Conservation (phyloP, 2,329 filamentous ascomycete genomes). For the Monosporascus sp. region DNA sequence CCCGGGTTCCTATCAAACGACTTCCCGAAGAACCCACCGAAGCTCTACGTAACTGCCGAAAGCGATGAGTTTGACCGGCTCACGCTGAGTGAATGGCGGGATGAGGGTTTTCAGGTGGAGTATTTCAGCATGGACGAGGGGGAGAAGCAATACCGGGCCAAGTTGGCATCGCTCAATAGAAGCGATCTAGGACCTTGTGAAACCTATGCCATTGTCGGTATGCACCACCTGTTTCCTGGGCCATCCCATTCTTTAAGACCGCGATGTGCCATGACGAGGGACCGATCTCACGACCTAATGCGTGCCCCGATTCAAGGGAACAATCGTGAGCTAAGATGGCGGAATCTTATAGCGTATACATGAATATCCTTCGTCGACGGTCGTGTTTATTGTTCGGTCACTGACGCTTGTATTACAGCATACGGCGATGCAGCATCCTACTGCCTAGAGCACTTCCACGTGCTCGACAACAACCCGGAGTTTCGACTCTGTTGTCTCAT, state of each 20-base stretch:
- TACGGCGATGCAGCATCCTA: conserved; percentile 37
- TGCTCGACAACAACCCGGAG: conserved; percentile 38
- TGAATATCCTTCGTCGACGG: background rate
- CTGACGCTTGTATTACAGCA: conserved; percentile 19
- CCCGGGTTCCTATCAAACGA: conserved; percentile 34
- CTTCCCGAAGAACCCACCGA: conserved; percentile 32
- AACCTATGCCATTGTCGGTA: conserved; percentile 38
- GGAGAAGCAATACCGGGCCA: conserved; percentile 27
- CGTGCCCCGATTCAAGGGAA: too few relatives aligned
- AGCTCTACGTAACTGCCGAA: conserved; percentile 38
- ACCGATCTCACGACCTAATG: too few relatives aligned
- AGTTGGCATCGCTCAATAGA: conserved; percentile 28
- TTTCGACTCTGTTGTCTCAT: conserved; percentile 36
- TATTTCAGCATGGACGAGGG: conserved; percentile 35
- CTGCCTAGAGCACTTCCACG: conserved; percentile 40
- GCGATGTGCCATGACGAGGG: too few relatives aligned
- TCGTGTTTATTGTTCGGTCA: conserved; percentile 1
- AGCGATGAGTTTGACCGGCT: conserved; percentile 34
- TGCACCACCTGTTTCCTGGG: conserved; percentile 7
- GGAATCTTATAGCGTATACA: background rate
- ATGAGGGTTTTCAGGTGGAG: conserved; percentile 37
- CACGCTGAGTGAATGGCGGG: conserved; percentile 33
- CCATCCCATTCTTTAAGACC: too few relatives aligned
- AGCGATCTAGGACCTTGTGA: conserved; percentile 33
- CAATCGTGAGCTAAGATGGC: background rate